phyloP scores from a whole-genome alignment of 345 rosid genomes.

The Ricinus communis region DNA sequence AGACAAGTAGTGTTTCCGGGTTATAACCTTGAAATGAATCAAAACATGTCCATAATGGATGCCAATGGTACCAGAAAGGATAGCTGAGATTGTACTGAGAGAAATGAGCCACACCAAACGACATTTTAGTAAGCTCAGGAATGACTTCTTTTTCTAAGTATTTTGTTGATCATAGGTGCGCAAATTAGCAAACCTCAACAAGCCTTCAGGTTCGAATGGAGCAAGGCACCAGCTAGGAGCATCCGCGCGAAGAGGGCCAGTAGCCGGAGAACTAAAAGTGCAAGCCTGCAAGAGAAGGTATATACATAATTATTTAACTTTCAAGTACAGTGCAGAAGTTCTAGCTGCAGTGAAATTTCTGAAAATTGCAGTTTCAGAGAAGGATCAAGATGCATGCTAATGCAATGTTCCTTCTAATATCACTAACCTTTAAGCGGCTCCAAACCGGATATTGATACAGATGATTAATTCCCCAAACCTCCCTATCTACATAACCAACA shows the following conservation, averaged over 20 bases:
- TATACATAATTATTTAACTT: too few species aligned
- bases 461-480: slow-evolving; percentile 67
- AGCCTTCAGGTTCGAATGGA: slow-evolving; percentile 76
- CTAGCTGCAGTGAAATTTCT: too few species aligned
- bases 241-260: slow-evolving; percentile 42
- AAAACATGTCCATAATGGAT: slow-evolving; percentile 63
- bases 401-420: too few species aligned
- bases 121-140: not conserved
- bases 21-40: slow-evolving; percentile 66
- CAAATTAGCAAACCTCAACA: slow-evolving; percentile 43
- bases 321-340: too few species aligned
- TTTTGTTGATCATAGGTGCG: not conserved
- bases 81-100: slow-evolving; percentile 51
- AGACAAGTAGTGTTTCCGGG: slow-evolving; percentile 12
- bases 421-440: slow-evolving; percentile 52
- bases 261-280: slow-evolving; percentile 47
- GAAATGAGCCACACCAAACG: not conserved
- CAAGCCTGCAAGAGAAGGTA: slow-evolving; percentile 45
- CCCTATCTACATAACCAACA: slow-evolving; percentile 58
- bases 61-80: slow-evolving; percentile 63
- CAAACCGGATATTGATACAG: slow-evolving; percentile 53
- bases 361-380: too few species aligned
- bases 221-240: slow-evolving; percentile 61
- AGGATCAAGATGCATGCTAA: too few species aligned
- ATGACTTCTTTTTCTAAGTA: not conserved